Base-by-base conservation (phyloP, 1,284 basidiomycete genomes). In the Ganoderma sinense region DNA sequence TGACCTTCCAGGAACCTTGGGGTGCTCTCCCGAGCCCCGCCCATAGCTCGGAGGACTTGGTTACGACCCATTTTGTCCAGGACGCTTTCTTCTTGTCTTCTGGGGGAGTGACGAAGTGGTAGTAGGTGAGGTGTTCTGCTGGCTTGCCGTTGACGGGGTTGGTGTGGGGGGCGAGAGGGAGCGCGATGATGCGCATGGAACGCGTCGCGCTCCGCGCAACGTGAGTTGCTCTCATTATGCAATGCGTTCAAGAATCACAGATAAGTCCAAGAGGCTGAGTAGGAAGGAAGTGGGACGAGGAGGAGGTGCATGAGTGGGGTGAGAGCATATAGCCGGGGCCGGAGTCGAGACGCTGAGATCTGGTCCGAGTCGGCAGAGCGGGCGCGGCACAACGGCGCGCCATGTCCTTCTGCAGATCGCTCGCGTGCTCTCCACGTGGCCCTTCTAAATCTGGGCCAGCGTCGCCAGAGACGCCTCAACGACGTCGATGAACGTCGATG, bases 1-100 rank as follows among this genome's bases (percentile, higher is more conserved):
- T 7, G 69, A 91, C 92, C 87, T 90, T 90, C 92, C 92, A 94
- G 68, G 84, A 87, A 14, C 86, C 88, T 66, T 89, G 82, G 5
- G 81, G 79, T 3, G 90, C 88, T 71, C 89, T 89, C 18, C 92
- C 93, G 75, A 92, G 89, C 20, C 83, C 81, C 18, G 87, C 83
- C 93, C 92, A 94, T 5, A 85, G 79, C 56, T 82, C 78, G 1
- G 84, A 77, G 0, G 87, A 88, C 74, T 90, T 93, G 29, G 75
- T 77, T 8, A 85, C 81, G 2, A 79, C 80, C 84, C 84, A 87
- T 7, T 84, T 85, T 16, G 81, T 71, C 72, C 78, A 76, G 11
- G 68, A 73, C 6, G 56, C 62, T n/a, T 66, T 68, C 58, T 75
- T 74, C 2, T 72, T 71, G 33, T 74, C 71, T 3, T 75, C 67